A percentile compares a stretch with the other conserved stretches of the same genome.
phyloP scores from a whole-genome alignment of 257 asterid genomes.

The Datura wrightii region DNA sequence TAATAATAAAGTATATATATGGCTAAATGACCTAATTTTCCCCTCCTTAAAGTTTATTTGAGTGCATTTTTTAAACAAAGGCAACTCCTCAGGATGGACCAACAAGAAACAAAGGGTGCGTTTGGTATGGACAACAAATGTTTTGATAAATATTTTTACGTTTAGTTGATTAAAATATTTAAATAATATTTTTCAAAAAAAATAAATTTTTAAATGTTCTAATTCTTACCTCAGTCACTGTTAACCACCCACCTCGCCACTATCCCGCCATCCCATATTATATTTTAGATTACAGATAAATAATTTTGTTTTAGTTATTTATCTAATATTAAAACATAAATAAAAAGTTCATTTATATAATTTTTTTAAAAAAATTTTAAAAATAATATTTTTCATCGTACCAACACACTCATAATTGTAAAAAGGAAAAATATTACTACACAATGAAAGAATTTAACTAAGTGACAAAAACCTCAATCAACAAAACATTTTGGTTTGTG shows the following conservation, averaged over 20 bases:
- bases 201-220: background rate
- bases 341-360: too few relatives aligned
- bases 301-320: background rate
- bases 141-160: background rate
- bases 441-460: background rate
- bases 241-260: background rate
- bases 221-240: background rate
- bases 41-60: background rate
- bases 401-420: too few relatives aligned
- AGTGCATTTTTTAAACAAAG: background rate
- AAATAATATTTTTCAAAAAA: background rate
- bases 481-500: background rate
- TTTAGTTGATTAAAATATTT: background rate
- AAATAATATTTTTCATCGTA: too few relatives aligned
- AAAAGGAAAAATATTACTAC: too few relatives aligned
- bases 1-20: too few relatives aligned
- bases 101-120: background rate
- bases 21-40: background rate
- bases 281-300: background rate
- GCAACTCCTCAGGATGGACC: background rate
- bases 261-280: background rate
- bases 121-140: background rate
- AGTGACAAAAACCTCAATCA: background rate
- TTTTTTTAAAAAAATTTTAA: too few relatives aligned
- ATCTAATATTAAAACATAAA: too few relatives aligned